Evolutionary conservation across 768 basidiomycete species (phyloP).

Genomic region (Boletus barrowsii): DNA sequence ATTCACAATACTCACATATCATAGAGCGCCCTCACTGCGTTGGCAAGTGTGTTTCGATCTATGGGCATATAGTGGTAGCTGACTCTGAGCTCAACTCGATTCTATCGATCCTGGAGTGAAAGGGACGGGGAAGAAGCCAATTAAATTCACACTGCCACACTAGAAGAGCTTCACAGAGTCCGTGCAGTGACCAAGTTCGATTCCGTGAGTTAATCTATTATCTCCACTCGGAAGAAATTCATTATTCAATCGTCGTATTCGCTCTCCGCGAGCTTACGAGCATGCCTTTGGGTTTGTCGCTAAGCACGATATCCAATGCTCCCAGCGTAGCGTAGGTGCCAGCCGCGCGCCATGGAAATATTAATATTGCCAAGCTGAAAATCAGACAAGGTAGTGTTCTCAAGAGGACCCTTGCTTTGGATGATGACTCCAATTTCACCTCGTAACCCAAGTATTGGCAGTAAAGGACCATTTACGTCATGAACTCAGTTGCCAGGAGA

Average conservation of each 20-base stretch:
- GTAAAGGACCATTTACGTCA: conserved; percentile 5
- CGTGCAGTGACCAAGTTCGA: no score
- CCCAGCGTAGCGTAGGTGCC: not conserved
- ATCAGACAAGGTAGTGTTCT: not conserved
- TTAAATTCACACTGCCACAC: conserved; percentile 3
- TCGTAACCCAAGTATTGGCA: not conserved
- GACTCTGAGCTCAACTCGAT: not conserved
- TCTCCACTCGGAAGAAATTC: no score
- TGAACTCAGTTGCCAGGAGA: not conserved
- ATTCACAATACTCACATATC: not conserved
- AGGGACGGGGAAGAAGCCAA: not conserved
- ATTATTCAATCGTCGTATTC: not conserved
- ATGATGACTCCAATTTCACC: not conserved
- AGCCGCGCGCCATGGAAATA: no score
- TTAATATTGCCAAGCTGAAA: not conserved
- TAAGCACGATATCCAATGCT: not conserved
- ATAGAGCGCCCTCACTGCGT: not conserved
- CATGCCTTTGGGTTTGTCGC: not conserved
- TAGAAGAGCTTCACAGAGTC: no score
- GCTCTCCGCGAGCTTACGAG: conserved; percentile 2
- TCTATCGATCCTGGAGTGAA: not conserved
- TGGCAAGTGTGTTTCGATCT: not conserved
- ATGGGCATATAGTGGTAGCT: not conserved
- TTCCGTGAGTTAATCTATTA: no score
- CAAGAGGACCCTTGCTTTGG: not conserved